phyloP scores from a whole-genome alignment of 495 filamentous ascomycete species.

The Trichoderma reesei region DNA sequence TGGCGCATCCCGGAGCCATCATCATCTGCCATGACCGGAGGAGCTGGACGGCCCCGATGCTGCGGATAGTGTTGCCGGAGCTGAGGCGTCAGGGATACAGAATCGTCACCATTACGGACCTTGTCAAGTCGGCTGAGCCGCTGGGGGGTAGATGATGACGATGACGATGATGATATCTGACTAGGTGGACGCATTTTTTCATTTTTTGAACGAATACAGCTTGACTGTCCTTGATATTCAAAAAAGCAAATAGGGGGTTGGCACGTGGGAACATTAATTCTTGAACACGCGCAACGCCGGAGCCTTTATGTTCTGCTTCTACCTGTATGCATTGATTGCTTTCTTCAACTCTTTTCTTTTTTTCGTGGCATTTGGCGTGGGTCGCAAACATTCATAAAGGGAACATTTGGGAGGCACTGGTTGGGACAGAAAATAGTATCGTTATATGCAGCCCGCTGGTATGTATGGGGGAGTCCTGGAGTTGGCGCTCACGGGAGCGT shows the following conservation, averaged over 20 bases:
- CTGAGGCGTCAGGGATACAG: conserved; percentile 56
- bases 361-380: not conserved
- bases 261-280: too few species aligned
- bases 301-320: too few species aligned
- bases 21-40: conserved; percentile 78
- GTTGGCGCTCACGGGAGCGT: not conserved
- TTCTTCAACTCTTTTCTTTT: not conserved
- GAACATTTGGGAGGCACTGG: not conserved
- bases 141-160: not conserved
- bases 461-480: not conserved
- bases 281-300: too few species aligned
- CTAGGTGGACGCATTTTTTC: not conserved
- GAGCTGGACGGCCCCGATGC: conserved; percentile 68
- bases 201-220: too few species aligned
- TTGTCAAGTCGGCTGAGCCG: conserved; percentile 33
- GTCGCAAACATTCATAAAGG: not conserved
- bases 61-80: conserved; percentile 59
- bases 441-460: not conserved
- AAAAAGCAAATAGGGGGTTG: too few species aligned
- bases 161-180: too few species aligned
- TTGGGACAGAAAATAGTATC: not conserved
- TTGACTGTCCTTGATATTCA: too few species aligned
- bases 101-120: conserved; percentile 55
- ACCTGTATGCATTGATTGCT: not conserved
- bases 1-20: conserved; percentile 63